A percentile compares a stretch with the other conserved stretches of the same genome.
These are phyloP conservation scores for Candida tibetensis DNA, from an alignment of 805 yeast species.

Conservation along the genomic window DNA sequence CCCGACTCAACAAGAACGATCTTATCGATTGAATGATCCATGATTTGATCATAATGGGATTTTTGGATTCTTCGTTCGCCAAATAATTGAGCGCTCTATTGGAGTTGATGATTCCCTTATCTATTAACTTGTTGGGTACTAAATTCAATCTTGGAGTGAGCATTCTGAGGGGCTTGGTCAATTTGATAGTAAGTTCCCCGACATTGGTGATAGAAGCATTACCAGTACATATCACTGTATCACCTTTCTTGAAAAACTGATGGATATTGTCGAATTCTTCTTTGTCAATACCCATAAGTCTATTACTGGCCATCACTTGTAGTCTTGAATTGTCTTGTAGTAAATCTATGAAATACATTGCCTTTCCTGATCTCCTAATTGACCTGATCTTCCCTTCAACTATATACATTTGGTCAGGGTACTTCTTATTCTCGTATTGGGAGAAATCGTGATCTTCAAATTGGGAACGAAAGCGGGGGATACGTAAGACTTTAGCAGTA, in stretches of 20 bases:
- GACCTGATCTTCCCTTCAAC: conserved; percentile 56
- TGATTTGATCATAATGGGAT: conserved; percentile 50
- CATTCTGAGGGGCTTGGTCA: conserved; percentile 46
- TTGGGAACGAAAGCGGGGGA: conserved; percentile 37
- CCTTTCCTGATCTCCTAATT: conserved; percentile 65
- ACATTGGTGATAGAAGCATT: conserved; percentile 70
- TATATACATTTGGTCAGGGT: conserved; percentile 7
- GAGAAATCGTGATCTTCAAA: conserved; percentile 23
- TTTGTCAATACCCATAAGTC: conserved; percentile 39
- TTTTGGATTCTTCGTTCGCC: conserved; percentile 51
- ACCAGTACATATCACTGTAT: conserved; percentile 65
- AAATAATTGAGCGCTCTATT: conserved; percentile 75
- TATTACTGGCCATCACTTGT: conserved; percentile 62
- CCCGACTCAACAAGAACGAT: conserved; percentile 48
- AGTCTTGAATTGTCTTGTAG: conserved; percentile 55
- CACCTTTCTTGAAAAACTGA: conserved; percentile 62
- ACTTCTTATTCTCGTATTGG: conserved; percentile 9
- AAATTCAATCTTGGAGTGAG: conserved; percentile 67
- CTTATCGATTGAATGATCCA: conserved; percentile 56
- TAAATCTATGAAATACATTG: conserved; percentile 66
- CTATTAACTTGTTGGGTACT: conserved; percentile 61
- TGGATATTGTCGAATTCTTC: conserved; percentile 43
- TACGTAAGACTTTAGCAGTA: conserved; percentile 19
- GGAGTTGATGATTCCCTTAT: conserved; percentile 54
- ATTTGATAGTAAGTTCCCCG: conserved; percentile 74